Conservation (phyloP, 805 yeast genomes). For the Wilhelminamyces savonicus region DNA sequence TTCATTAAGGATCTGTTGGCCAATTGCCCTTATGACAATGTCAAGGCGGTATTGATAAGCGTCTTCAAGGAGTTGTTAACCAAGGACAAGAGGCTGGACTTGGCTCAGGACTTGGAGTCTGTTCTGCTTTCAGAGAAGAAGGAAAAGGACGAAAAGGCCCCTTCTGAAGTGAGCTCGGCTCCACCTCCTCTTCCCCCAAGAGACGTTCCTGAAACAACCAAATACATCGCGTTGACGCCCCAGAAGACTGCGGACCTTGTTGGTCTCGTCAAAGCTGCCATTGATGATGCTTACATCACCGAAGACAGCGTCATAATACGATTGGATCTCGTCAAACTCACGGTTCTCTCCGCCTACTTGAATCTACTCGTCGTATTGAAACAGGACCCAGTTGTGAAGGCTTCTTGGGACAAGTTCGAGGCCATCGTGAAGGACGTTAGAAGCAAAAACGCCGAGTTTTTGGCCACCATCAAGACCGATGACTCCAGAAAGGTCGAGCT, state of each 20-base stretch:
- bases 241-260: slow-evolving; percentile 38
- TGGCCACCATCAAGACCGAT: slow-evolving; percentile 5
- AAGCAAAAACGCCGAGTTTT: slow-evolving; percentile 6
- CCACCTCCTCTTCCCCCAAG: slow-evolving; percentile 17
- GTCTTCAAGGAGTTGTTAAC: slow-evolving; percentile 63
- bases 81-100: slow-evolving; percentile 16
- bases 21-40: slow-evolving; percentile 59
- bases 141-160: slow-evolving; percentile 3
- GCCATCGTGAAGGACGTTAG: too few species aligned
- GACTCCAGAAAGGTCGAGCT: too few species aligned
- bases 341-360: slow-evolving; percentile 48
- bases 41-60: slow-evolving; percentile 54
- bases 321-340: slow-evolving; percentile 24
- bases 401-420: too few species aligned
- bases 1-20: slow-evolving; percentile 60
- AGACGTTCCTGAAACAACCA: slow-evolving; percentile 15
- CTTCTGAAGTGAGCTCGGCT: too few species aligned
- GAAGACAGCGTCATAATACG: slow-evolving; percentile 9
- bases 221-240: slow-evolving; percentile 37
- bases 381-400: slow-evolving; percentile 10
- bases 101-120: slow-evolving; percentile 1
- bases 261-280: slow-evolving; percentile 31
- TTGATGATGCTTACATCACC: slow-evolving; percentile 28
- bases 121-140: slow-evolving; percentile 1
- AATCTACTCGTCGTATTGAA: slow-evolving; percentile 42